Percentiles rank a stretch among this genome's conserved stretches.
These are phyloP conservation scores for Aquilaria agallochum DNA, from an alignment of 441 rosid genomes.

Conservation along the genomic window DNA sequence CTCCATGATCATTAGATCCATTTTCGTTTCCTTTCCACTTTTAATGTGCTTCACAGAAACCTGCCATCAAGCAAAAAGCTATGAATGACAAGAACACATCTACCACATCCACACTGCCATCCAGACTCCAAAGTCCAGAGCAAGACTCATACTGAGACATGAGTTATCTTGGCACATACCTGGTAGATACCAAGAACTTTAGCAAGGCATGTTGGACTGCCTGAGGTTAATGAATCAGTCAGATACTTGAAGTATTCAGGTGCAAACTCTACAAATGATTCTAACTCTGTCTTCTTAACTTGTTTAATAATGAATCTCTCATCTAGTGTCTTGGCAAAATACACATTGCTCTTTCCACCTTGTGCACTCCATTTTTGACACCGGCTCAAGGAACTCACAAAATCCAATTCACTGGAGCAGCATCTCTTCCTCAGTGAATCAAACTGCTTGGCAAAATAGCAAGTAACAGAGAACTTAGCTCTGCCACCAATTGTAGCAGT, in stretches of 20 bases:
- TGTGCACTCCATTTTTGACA: slow-evolving; percentile 88
- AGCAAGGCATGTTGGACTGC: slow-evolving; percentile 95
- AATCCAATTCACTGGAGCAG: slow-evolving; percentile 76
- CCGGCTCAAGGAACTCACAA: slow-evolving; percentile 83
- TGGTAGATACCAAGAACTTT: slow-evolving; percentile 96
- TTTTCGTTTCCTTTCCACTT: slow-evolving; percentile 88
- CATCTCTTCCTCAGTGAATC: slow-evolving; percentile 76
- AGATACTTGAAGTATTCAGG: slow-evolving; percentile 72
- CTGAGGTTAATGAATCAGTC: slow-evolving; percentile 61
- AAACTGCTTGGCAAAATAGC: slow-evolving; percentile 86
- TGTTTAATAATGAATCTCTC: slow-evolving; percentile 95
- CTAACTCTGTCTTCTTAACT: slow-evolving; percentile 80
- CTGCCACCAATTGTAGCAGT: slow-evolving; percentile 56
- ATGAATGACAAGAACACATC: slow-evolving; percentile 10
- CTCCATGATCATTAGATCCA: slow-evolving; percentile 97
- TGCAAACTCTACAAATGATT: slow-evolving; percentile 86
- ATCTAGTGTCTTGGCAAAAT: slow-evolving; percentile 86
- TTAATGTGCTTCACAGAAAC: slow-evolving; percentile 67
- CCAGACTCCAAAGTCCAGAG: not conserved
- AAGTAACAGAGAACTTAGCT: slow-evolving; percentile 78
- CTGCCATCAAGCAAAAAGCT: slow-evolving; percentile 31
- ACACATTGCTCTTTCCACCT: slow-evolving; percentile 97
- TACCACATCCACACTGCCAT: not conserved
- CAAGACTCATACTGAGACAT: not conserved
- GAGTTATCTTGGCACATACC: slow-evolving; percentile 36